A percentile compares a stretch with the other conserved stretches of the same genome.
Evolutionary conservation across 495 filamentous ascomycete species (phyloP).

Genomic region (Xylaria bambusicola): DNA sequence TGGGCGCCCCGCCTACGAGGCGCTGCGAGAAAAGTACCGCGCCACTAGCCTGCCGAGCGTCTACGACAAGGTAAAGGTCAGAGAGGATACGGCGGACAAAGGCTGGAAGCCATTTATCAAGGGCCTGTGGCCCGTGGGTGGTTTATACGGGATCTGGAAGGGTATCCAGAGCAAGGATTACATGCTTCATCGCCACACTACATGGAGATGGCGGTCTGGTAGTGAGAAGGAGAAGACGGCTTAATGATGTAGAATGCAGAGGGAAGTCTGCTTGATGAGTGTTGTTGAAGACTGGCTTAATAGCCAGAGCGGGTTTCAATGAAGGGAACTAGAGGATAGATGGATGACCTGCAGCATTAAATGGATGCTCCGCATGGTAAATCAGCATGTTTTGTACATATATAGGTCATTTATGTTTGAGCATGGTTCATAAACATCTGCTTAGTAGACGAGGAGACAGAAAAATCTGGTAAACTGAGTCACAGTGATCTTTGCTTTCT

Average conservation of each 20-base stretch:
- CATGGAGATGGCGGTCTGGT: constrained; percentile 49
- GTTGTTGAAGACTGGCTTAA: too few species aligned
- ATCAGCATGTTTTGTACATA: too few species aligned
- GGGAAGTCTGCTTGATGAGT: too few species aligned
- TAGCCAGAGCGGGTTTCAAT: too few species aligned
- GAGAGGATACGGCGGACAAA: constrained; percentile 6
- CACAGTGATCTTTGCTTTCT: too few species aligned
- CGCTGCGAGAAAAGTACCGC: constrained; percentile 51
- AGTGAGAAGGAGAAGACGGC: constrained; percentile 20
- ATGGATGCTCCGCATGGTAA: too few species aligned
- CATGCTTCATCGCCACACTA: constrained; percentile 51
- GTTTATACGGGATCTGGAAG: constrained; percentile 58
- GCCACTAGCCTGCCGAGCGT: constrained; percentile 55
- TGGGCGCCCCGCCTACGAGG: constrained; percentile 52
- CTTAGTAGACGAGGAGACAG: too few species aligned
- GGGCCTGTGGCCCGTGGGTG: constrained; percentile 51
- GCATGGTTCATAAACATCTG: too few species aligned
- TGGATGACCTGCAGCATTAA: too few species aligned
- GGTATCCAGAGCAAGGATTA: constrained; percentile 59
- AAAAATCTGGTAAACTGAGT: too few species aligned
- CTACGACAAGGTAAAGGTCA: constrained; percentile 59
- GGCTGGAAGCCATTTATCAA: constrained; percentile 42
- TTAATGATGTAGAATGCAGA: neutral
- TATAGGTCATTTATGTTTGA: too few species aligned
- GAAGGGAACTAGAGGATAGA: too few species aligned